These are phyloP conservation scores for Lolium perenne DNA, from an alignment of 176 grass and related monocot species.

Conservation along the genomic window DNA sequence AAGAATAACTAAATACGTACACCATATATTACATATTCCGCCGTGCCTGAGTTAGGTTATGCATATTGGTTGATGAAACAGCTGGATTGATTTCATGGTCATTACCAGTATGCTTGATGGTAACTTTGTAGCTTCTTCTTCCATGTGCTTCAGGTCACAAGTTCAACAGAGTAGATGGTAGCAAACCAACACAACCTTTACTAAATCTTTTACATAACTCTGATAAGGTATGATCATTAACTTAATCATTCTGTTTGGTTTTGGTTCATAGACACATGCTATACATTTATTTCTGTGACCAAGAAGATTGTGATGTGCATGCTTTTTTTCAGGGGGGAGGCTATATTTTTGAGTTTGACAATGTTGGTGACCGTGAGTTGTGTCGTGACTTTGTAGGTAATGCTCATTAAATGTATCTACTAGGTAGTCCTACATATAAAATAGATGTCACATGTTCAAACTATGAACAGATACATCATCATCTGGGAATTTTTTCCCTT, in stretches of 20 bases:
- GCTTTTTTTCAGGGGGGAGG: slow-evolving; percentile 63
- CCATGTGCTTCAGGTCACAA: slow-evolving; percentile 71
- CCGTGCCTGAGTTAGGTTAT: not conserved
- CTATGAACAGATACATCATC: not conserved
- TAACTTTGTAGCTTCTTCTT: slow-evolving; percentile 26
- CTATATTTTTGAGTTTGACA: slow-evolving; percentile 97
- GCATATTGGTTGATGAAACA: slow-evolving; percentile 2
- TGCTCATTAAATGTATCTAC: slow-evolving; percentile 30
- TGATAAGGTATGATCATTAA: slow-evolving; percentile 69
- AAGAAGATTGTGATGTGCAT: not conserved
- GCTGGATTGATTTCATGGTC: slow-evolving; percentile 5
- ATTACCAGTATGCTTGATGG: slow-evolving; percentile 4
- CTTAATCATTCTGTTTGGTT: slow-evolving; percentile 12
- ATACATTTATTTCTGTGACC: slow-evolving; percentile 7
- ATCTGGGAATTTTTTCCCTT: not conserved
- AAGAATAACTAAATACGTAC: not conserved
- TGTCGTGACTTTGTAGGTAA: slow-evolving; percentile 89
- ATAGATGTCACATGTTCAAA: not conserved
- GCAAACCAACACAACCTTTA: slow-evolving; percentile 79
- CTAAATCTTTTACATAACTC: slow-evolving; percentile 90
- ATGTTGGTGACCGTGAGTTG: slow-evolving; percentile 67
- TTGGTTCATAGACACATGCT: slow-evolving; percentile 17
- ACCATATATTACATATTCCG: not conserved
- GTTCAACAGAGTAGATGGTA: slow-evolving; percentile 87
- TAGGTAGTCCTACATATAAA: slow-evolving; percentile 5